Evolutionary conservation across 495 filamentous ascomycete species (phyloP).

Genomic region (Astrocystis sublimbata): DNA sequence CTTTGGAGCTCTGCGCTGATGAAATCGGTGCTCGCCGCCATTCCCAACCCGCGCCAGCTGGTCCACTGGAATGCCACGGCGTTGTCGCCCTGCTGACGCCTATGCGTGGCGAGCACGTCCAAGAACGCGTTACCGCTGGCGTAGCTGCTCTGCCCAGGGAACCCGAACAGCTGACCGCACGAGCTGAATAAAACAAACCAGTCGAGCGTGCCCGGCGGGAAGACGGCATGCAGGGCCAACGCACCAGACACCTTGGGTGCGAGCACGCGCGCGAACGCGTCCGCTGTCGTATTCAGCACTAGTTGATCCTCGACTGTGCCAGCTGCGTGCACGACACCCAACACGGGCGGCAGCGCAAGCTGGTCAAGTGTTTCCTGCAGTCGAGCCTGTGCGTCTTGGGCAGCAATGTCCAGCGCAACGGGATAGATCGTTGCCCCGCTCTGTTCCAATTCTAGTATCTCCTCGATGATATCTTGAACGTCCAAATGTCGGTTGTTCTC

Average conservation of each 20-base stretch:
- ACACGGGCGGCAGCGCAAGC: constrained; percentile 36
- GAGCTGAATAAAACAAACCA: constrained; percentile 62
- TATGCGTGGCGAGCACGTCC: constrained; percentile 41
- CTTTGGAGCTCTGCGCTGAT: constrained; percentile 43
- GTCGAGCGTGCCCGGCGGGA: constrained; percentile 46
- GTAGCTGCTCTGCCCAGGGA: constrained; percentile 55
- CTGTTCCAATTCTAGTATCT: constrained; percentile 32
- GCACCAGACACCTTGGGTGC: constrained; percentile 45
- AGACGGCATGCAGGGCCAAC: constrained; percentile 35
- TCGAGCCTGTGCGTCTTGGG: constrained; percentile 12
- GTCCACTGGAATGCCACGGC: constrained; percentile 47
- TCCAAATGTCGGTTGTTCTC: background rate
- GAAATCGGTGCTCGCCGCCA: constrained; percentile 42
- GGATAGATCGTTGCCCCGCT: constrained; percentile 29
- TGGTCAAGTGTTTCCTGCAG: constrained; percentile 26
- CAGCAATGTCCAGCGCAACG: constrained; percentile 32
- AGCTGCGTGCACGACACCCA: constrained; percentile 52
- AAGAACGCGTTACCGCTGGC: constrained; percentile 58
- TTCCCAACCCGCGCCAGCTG: constrained; percentile 46
- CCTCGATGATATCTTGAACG: constrained; percentile 4
- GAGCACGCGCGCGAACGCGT: constrained; percentile 36
- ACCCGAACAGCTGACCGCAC: constrained; percentile 50
- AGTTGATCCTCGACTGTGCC: constrained; percentile 46
- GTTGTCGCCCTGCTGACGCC: constrained; percentile 36
- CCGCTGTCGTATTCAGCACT: constrained; percentile 36